phyloP scores from a whole-genome alignment of 2,329 filamentous ascomycete genomes.

The Paracamarosporium sp. region DNA sequence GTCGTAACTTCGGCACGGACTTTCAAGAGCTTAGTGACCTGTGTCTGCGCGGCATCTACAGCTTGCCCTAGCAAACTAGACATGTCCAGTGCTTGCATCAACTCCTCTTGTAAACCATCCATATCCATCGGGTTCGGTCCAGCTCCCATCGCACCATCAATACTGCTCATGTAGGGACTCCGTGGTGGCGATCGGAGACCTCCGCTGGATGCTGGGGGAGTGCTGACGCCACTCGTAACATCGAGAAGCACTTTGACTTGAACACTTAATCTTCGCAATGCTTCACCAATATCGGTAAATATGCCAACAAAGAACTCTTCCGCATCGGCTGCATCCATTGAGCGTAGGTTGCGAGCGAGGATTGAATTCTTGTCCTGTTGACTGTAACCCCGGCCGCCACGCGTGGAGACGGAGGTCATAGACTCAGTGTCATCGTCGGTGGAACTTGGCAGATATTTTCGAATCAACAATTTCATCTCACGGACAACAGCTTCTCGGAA shows the following conservation, averaged over 20 bases:
- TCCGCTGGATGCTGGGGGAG: conserved; percentile 48
- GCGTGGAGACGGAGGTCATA: conserved; percentile 83
- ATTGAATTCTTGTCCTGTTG: conserved; percentile 91
- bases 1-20: conserved; percentile 78
- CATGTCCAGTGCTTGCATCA: conserved; percentile 78
- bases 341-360: conserved; percentile 84
- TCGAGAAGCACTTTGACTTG: conserved; percentile 96
- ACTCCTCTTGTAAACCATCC: conserved; percentile 68
- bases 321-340: conserved; percentile 82
- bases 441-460: conserved; percentile 85
- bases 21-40: conserved; percentile 76
- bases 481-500: conserved; percentile 85
- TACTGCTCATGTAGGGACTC: conserved; percentile 51
- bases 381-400: conserved; percentile 68
- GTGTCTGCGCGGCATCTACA: conserved; percentile 77
- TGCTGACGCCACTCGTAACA: conserved; percentile 77
- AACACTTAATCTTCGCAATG: conserved; percentile 80
- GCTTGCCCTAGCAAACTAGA: conserved; percentile 79
- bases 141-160: conserved; percentile 49
- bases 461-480: conserved; percentile 85
- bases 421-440: conserved; percentile 94
- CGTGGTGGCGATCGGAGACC: conserved; percentile 55
- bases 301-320: conserved; percentile 82
- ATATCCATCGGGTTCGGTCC: conserved; percentile 19
- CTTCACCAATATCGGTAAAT: conserved; percentile 88